phyloP scores from a whole-genome alignment of 2,329 filamentous ascomycete species.

The Cercospora zeina region DNA sequence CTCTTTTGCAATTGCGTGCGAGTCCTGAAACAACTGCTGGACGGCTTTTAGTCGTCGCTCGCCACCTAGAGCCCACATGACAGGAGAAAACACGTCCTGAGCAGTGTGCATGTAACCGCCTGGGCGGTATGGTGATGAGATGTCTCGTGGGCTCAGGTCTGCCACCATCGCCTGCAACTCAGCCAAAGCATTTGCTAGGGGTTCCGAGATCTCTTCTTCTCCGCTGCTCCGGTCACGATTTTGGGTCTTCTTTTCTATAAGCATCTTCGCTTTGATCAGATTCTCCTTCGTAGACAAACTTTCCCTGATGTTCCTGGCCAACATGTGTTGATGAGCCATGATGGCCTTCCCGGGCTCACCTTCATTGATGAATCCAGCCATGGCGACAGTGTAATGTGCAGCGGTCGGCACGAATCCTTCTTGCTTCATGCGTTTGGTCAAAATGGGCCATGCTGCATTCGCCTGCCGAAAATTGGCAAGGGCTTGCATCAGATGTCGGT shows the following conservation, averaged over 20 bases:
- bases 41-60: slow-evolving; percentile 44
- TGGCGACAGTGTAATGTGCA: slow-evolving; percentile 57
- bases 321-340: slow-evolving; percentile 52
- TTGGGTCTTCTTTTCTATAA: slow-evolving; percentile 1
- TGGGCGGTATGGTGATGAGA: not conserved
- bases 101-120: not conserved
- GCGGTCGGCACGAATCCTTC: slow-evolving; percentile 48
- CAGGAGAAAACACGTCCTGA: slow-evolving; percentile 9
- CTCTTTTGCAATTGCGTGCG: slow-evolving; percentile 36
- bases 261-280: slow-evolving; percentile 11
- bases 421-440: slow-evolving; percentile 53
- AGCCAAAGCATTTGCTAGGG: slow-evolving; percentile 3
- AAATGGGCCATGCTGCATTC: slow-evolving; percentile 57
- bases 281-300: slow-evolving; percentile 35
- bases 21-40: slow-evolving; percentile 58
- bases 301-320: slow-evolving; percentile 41
- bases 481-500: slow-evolving; percentile 61
- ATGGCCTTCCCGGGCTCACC: slow-evolving; percentile 51
- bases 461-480: slow-evolving; percentile 56
- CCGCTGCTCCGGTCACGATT: not conserved
- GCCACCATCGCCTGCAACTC: slow-evolving; percentile 3
- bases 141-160: slow-evolving; percentile 3
- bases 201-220: not conserved
- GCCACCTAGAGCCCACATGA: slow-evolving; percentile 15
- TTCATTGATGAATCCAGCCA: slow-evolving; percentile 52